Percentiles rank a stretch among this genome's conserved stretches.
These are phyloP conservation scores for Patellifolia procumbens DNA, from an alignment of 179 eudicot genomes.

Conservation along the genomic window DNA sequence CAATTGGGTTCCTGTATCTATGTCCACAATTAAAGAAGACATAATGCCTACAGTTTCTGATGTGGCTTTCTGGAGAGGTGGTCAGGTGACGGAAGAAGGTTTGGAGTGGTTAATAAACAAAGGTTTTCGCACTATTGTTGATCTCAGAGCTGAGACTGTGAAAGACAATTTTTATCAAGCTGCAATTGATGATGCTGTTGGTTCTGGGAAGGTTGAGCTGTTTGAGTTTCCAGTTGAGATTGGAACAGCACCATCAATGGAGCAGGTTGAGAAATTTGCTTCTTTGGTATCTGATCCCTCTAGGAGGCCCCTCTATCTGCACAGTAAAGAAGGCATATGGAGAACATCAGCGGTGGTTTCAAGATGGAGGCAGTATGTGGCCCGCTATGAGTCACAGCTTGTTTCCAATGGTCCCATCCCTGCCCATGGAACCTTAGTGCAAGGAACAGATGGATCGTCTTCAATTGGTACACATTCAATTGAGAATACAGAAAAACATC, in stretches of 20 bases:
- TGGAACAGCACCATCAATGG: conserved; percentile 78
- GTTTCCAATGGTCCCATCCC: conserved; percentile 30
- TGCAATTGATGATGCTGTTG: conserved; percentile 55
- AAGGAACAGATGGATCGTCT: conserved; percentile 20
- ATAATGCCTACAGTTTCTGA: conserved; percentile 43
- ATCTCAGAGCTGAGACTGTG: conserved; percentile 80
- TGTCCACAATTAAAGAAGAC: conserved; percentile 57
- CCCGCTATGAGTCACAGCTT: conserved; percentile 43
- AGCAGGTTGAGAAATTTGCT: conserved; percentile 86
- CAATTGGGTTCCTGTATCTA: conserved; percentile 75
- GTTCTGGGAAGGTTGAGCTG: conserved; percentile 65
- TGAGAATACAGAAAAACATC: conserved; percentile 23
- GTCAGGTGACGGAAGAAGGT: conserved; percentile 96
- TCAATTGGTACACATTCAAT: conserved; percentile 26
- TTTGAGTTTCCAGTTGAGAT: conserved; percentile 77
- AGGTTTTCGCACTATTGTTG: conserved; percentile 80
- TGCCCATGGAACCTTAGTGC: conserved; percentile 28
- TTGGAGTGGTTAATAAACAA: conserved; percentile 72
- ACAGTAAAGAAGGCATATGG: conserved; percentile 89
- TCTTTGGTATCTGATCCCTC: conserved; percentile 62
- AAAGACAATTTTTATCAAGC: conserved; percentile 68
- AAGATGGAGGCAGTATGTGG: conserved; percentile 81
- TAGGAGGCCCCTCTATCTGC: conserved; percentile 73
- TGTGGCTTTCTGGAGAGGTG: conserved; percentile 82
- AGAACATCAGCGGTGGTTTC: conserved; percentile 91